Percentiles rank a stretch among this genome's conserved stretches.
These are phyloP conservation scores for Cairneyella variabilis DNA, from an alignment of 495 filamentous ascomycete species.

Conservation along the genomic window DNA sequence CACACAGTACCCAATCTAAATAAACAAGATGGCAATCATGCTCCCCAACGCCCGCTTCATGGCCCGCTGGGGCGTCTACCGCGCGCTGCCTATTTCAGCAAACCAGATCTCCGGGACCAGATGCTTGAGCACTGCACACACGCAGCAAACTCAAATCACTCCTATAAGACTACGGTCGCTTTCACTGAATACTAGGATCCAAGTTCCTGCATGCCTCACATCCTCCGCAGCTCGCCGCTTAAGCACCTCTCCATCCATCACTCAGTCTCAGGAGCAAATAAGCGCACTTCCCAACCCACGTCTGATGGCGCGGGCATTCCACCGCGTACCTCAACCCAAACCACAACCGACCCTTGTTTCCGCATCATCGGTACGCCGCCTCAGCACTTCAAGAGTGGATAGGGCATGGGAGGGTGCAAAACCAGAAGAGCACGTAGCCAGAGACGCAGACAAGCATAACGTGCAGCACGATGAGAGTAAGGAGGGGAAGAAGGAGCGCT, in stretches of 20 bases:
- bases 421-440: constrained; percentile 7
- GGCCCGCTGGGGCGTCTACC: no score
- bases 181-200: no score
- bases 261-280: no score
- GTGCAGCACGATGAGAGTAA: constrained; percentile 24
- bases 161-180: neutral
- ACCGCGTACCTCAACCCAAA: neutral
- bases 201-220: no score
- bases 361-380: neutral
- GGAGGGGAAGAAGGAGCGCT: constrained; percentile 27
- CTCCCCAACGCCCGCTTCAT: neutral
- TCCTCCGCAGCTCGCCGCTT: no score
- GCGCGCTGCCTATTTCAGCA: no score
- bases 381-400: neutral
- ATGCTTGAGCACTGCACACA: no score
- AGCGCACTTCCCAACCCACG: constrained; percentile 11
- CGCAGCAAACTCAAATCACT: neutral
- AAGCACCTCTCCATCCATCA: no score
- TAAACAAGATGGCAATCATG: no score
- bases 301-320: constrained; percentile 9
- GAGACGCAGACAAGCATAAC: constrained; percentile 14
- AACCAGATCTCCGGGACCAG: no score
- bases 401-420: constrained; percentile 14
- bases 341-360: neutral
- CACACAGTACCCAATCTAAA: no score